phyloP scores from a whole-genome alignment of 2,329 filamentous ascomycete species.

The Talaromyces albobiverticillius region DNA sequence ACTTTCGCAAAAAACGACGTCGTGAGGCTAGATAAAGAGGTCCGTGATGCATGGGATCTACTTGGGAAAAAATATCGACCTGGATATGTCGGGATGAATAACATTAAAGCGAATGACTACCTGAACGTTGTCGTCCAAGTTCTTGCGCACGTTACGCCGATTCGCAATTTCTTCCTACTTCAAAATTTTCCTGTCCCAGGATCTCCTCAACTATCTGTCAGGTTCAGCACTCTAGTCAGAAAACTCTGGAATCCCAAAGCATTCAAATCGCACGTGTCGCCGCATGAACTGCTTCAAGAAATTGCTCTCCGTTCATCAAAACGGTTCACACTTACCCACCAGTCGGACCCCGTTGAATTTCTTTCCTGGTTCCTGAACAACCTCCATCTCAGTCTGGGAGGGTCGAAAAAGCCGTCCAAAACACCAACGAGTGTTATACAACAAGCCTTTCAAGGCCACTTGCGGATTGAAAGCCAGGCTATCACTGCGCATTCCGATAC shows the following conservation, averaged over 20 bases:
- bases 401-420: constrained; percentile 79
- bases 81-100: constrained; percentile 96
- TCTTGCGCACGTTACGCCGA: constrained; percentile 80
- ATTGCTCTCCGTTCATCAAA: constrained; percentile 87
- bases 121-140: constrained; percentile 93
- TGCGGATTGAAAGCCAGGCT: constrained; percentile 89
- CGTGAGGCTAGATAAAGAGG: constrained; percentile 67
- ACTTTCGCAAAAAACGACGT: constrained; percentile 79
- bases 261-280: constrained; percentile 95
- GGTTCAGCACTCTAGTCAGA: constrained; percentile 83
- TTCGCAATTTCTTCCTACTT: constrained; percentile 89
- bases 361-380: constrained; percentile 97
- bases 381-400: constrained; percentile 85
- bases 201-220: constrained; percentile 75
- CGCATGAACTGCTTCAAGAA: constrained; percentile 94
- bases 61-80: constrained; percentile 82
- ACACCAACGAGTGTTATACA: constrained; percentile 71
- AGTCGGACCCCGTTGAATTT: constrained; percentile 95
- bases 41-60: constrained; percentile 67
- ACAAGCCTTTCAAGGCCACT: constrained; percentile 85
- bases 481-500: constrained; percentile 88
- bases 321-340: constrained; percentile 82
- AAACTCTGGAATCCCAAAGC: constrained; percentile 98
- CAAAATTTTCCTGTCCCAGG: constrained; percentile 67
- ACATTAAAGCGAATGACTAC: constrained; percentile 99